These are phyloP conservation scores for Leersia perrieri DNA, from an alignment of 176 grass and related monocot species.

Conservation along the genomic window DNA sequence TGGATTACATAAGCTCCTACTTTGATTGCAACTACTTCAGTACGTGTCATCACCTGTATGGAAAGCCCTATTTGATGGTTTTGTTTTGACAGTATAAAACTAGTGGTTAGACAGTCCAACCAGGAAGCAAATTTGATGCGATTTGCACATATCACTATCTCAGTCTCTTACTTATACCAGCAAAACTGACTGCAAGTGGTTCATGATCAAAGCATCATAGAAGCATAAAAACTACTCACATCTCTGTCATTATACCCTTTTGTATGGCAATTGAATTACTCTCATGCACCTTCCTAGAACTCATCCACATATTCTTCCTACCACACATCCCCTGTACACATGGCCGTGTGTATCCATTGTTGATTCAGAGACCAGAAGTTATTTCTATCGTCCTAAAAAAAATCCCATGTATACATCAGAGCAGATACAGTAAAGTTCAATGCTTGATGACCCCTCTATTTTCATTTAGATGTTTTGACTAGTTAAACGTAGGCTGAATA, in stretches of 20 bases:
- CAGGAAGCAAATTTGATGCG: slow-evolving; percentile 16
- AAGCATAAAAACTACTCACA: slow-evolving; percentile 1
- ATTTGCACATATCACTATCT: not conserved
- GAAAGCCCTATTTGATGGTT: slow-evolving; percentile 12
- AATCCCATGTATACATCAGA: not conserved
- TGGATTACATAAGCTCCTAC: slow-evolving; percentile 34
- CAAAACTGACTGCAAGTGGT: slow-evolving; percentile 1
- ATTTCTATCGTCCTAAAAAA: not conserved
- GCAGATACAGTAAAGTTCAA: not conserved
- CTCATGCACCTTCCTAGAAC: not conserved
- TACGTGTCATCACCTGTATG: slow-evolving; percentile 24
- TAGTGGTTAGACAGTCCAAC: slow-evolving; percentile 24
- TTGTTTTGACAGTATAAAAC: not conserved
- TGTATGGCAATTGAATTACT: not conserved
- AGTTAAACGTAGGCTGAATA: not conserved
- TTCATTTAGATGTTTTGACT: not conserved
- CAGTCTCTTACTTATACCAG: not conserved
- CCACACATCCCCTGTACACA: not conserved
- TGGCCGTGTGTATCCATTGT: not conserved
- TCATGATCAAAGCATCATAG: not conserved
- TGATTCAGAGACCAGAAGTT: not conserved
- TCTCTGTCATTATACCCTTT: not conserved
- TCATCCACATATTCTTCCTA: not conserved
- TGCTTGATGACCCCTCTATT: not conserved
- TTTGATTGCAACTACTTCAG: slow-evolving; percentile 35